These are phyloP conservation scores for Ilex asprella DNA, from an alignment of 257 asterid species.

Conservation along the genomic window DNA sequence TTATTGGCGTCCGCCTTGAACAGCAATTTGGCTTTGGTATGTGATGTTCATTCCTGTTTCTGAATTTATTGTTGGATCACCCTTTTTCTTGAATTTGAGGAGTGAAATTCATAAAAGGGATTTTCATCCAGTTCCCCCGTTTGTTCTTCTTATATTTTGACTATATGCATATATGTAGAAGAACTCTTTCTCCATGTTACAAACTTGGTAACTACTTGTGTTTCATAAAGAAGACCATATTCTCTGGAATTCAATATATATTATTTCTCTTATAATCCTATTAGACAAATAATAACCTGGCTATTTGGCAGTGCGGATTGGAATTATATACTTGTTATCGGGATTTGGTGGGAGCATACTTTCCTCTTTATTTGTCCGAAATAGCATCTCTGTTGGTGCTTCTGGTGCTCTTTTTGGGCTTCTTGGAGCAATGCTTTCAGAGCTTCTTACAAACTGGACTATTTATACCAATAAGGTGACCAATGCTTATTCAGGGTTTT, in stretches of 20 bases:
- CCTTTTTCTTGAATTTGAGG: not conserved
- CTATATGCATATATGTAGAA: no score
- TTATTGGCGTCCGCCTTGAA: slow-evolving; percentile 91
- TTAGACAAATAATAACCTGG: no score
- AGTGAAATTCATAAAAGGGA: no score
- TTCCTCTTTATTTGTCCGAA: slow-evolving; percentile 58
- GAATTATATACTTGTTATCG: slow-evolving; percentile 58
- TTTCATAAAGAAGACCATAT: no score
- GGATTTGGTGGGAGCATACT: slow-evolving; percentile 85
- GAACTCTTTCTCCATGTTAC: no score
- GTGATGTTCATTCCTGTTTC: slow-evolving; percentile 4
- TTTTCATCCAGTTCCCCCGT: no score
- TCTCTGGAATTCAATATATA: no score
- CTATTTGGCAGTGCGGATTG: slow-evolving; percentile 49
- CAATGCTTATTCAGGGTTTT: not conserved
- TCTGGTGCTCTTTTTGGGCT: slow-evolving; percentile 97
- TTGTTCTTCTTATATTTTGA: no score
- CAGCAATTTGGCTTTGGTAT: slow-evolving; percentile 90
- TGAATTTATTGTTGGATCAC: not conserved
- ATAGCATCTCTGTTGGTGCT: slow-evolving; percentile 75
- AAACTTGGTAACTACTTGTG: no score
- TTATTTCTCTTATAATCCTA: no score
- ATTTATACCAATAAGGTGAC: slow-evolving; percentile 80
- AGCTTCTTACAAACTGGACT: slow-evolving; percentile 85
- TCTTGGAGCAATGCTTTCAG: slow-evolving; percentile 94